Base-by-base conservation (phyloP, 129 eudicot species). In the Flaveria trinervia region DNA sequence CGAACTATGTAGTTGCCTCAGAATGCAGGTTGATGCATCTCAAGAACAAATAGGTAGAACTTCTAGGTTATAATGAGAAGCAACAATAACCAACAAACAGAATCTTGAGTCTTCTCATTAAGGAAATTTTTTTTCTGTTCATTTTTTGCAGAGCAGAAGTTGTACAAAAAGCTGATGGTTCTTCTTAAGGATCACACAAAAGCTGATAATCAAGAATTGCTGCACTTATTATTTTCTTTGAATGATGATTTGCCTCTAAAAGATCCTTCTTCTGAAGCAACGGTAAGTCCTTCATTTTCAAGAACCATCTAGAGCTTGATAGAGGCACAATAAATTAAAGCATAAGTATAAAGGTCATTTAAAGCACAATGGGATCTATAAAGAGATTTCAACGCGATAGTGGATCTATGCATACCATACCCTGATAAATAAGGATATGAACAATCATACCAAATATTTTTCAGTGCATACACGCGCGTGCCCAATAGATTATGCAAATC, bases 181-280 rank as follows among this genome's bases (percentile, higher is more conserved):
- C 48, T 88, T 75, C 85, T 84, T 30, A 67, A 86, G 59, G 88
- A 70, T 67, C 44, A 14, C 59, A 69, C 73, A 13, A 81, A 82
- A 59, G 45, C n/a, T 51, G 96, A 87, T 73, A 92, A 88, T 68
- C 96, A 88, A 77, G 83, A 84, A 50, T 85, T 76, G 49, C 74
- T 92, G 13, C 51, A 77, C 46, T 71, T 83, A 57, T 77, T 90
- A 25, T 80, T 93, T 78, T 76, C 89, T 65, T 46, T 68, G 65
- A 81, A 86, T 77, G 81, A 83, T 78, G 86, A 84, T 76, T 70
- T 80, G 48, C 98, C 96, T 7, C 72, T 93, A 10, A 93, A 82
- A 82, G 84, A 77, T 75, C 60, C 82, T 46, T 79, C 84, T 54
- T 82, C 93, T 60, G 72, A 75, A 78, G 73, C 82, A 74, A 87